phyloP scores from a whole-genome alignment of 495 filamentous ascomycete species.

The Aspergillus panamensis region DNA sequence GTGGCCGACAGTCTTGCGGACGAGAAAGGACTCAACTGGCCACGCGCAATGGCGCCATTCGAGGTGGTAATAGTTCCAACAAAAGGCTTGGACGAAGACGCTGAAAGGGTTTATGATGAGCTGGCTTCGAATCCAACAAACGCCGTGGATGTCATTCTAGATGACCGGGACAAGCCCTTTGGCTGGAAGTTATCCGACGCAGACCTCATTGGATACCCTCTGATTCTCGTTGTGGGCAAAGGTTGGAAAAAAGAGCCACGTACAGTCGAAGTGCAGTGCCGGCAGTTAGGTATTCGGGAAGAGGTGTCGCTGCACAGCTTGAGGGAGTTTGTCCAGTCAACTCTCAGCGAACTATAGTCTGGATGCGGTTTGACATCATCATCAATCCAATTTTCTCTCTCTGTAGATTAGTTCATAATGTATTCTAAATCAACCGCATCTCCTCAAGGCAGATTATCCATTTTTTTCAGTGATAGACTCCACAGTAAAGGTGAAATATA shows the following conservation, averaged over 20 bases:
- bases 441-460: neutral
- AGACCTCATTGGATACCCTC: constrained; percentile 81
- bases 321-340: constrained; percentile 32
- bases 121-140: constrained; percentile 31
- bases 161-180: constrained; percentile 68
- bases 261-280: constrained; percentile 74
- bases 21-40: constrained; percentile 81
- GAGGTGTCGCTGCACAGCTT: constrained; percentile 45
- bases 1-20: constrained; percentile 73
- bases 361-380: neutral
- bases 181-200: constrained; percentile 88
- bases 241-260: constrained; percentile 58
- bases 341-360: constrained; percentile 42
- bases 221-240: constrained; percentile 74
- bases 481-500: neutral
- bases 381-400: neutral
- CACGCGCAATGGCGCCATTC: constrained; percentile 78
- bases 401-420: constrained; percentile 13
- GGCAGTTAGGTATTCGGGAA: constrained; percentile 50
- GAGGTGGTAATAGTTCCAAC: constrained; percentile 67
- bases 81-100: constrained; percentile 43
- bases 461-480: neutral
- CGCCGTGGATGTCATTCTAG: constrained; percentile 61
- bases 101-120: constrained; percentile 59
- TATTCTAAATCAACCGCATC: neutral